These are phyloP conservation scores for Pythium diclinum DNA, from an alignment of 352 stramenopile genomes.

Conservation along the genomic window DNA sequence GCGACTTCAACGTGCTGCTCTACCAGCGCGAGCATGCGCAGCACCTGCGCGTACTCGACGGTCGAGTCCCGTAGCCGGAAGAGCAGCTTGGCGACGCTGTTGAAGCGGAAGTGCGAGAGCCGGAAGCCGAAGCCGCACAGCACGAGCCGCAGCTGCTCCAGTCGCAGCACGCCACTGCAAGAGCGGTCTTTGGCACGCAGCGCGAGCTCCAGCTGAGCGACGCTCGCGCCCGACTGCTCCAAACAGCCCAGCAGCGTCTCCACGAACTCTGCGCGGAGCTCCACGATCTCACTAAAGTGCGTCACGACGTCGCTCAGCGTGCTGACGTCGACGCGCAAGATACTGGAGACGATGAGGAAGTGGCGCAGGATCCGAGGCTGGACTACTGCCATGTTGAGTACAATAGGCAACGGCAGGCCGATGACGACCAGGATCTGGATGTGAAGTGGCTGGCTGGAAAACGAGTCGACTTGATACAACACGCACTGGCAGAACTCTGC, in stretches of 20 bases:
- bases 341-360: slow-evolving; percentile 58
- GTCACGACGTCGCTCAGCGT: slow-evolving; percentile 54
- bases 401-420: slow-evolving; percentile 36
- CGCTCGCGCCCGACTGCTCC: slow-evolving; percentile 18
- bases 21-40: slow-evolving; percentile 35
- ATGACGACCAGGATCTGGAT: slow-evolving; percentile 28
- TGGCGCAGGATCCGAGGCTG: slow-evolving; percentile 57
- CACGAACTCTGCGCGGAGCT: slow-evolving; percentile 52
- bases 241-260: slow-evolving; percentile 31
- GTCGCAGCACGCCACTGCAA: slow-evolving; percentile 34
- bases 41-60: slow-evolving; percentile 48
- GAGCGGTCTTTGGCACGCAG: slow-evolving; percentile 28
- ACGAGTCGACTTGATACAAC: slow-evolving; percentile 37
- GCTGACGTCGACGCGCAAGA: slow-evolving; percentile 48
- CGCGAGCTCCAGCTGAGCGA: slow-evolving; percentile 35
- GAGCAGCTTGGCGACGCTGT: slow-evolving; percentile 53
- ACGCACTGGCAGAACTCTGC: slow-evolving; percentile 63
- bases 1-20: slow-evolving; percentile 16
- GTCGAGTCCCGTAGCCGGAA: slow-evolving; percentile 40
- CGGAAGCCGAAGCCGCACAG: slow-evolving; percentile 41
- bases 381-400: slow-evolving; percentile 61
- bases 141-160: slow-evolving; percentile 42
- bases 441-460: neutral
- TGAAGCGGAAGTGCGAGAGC: slow-evolving; percentile 57
- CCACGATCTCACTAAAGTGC: slow-evolving; percentile 60